phyloP scores from a whole-genome alignment of 768 basidiomycete species.

The Paxillus rubicundulus region DNA sequence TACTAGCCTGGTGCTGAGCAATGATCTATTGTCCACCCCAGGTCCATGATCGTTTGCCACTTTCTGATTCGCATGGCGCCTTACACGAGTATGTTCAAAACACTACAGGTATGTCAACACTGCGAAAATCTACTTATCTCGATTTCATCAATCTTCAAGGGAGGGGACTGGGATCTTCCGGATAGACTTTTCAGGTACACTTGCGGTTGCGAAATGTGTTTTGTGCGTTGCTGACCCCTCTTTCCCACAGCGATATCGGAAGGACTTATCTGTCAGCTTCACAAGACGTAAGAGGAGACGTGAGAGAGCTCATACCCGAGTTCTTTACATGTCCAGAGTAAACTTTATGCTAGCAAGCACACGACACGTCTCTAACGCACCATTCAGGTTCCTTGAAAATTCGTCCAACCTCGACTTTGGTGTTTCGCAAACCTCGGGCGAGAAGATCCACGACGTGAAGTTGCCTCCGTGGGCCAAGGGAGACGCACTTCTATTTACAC shows the following conservation, averaged over 20 bases:
- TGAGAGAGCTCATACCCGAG: slow-evolving; percentile 90
- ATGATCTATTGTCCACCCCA: slow-evolving; percentile 8
- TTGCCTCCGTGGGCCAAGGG: slow-evolving; percentile 87
- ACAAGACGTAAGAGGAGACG: slow-evolving; percentile 83
- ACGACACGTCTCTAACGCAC: not conserved
- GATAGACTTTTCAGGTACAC: slow-evolving; percentile 78
- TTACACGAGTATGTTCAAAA: slow-evolving; percentile 94
- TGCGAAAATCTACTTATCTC: not conserved
- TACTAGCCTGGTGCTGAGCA: not conserved
- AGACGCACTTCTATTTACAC: slow-evolving; percentile 81
- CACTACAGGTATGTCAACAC: slow-evolving; percentile 51
- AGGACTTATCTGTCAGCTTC: slow-evolving; percentile 85
- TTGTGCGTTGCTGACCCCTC: slow-evolving; percentile 7
- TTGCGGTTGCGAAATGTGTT: no score
- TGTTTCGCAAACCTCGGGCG: slow-evolving; percentile 64
- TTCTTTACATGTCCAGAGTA: slow-evolving; percentile 85
- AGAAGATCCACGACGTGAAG: slow-evolving; percentile 83
- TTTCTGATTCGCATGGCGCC: slow-evolving; percentile 88
- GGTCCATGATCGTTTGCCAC: slow-evolving; percentile 94
- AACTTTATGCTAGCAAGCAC: not conserved
- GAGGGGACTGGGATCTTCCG: slow-evolving; percentile 93
- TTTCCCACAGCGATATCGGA: slow-evolving; percentile 58
- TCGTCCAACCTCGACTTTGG: slow-evolving; percentile 78
- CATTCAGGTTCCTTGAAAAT: slow-evolving; percentile 79
- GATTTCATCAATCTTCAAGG: slow-evolving; percentile 41